Conservation (phyloP, 164 flowering plant genomes). For the Liriodendron chinense region DNA sequence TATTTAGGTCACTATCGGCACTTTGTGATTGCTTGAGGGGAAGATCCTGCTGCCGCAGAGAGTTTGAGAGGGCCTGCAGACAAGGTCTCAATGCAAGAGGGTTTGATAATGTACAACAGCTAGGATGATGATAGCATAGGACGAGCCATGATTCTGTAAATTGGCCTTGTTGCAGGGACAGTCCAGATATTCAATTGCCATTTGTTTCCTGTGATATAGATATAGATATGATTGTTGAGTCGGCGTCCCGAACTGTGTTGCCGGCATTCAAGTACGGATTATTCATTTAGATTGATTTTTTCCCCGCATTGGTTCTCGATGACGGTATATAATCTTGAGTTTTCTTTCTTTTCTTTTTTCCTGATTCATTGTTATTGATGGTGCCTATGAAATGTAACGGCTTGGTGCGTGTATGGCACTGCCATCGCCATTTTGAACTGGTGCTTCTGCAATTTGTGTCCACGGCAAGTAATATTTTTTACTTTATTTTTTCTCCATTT, state of each 20-base stretch:
- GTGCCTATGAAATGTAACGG: not conserved
- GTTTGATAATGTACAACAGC: conserved; percentile 15
- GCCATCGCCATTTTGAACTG: not conserved
- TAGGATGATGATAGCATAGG: conserved; percentile 4
- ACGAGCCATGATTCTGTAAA: conserved; percentile 16
- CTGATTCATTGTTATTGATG: not conserved
- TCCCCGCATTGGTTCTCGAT: not conserved
- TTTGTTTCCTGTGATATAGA: conserved; percentile 24
- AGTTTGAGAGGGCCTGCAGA: conserved; percentile 1
- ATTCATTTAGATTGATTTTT: conserved; percentile 16
- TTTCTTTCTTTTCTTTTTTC: not conserved
- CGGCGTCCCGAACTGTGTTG: conserved; percentile 19
- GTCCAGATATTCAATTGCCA: conserved; percentile 17
- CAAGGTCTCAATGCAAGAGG: conserved; percentile 6
- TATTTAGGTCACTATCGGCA: not conserved
- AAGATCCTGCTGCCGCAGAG: not conserved
- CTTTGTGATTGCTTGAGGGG: conserved; percentile 3
- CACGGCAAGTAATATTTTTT: not conserved
- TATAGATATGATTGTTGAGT: conserved; percentile 17
- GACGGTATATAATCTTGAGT: conserved; percentile 3
- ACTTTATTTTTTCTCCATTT: not conserved
- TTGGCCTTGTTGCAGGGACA: conserved; percentile 18
- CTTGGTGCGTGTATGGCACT: not conserved
- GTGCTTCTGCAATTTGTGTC: not conserved
- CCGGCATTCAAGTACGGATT: conserved; percentile 8